Evolutionary conservation across 164 flowering plant species (phyloP).

Genomic region (Platanus orientalis): DNA sequence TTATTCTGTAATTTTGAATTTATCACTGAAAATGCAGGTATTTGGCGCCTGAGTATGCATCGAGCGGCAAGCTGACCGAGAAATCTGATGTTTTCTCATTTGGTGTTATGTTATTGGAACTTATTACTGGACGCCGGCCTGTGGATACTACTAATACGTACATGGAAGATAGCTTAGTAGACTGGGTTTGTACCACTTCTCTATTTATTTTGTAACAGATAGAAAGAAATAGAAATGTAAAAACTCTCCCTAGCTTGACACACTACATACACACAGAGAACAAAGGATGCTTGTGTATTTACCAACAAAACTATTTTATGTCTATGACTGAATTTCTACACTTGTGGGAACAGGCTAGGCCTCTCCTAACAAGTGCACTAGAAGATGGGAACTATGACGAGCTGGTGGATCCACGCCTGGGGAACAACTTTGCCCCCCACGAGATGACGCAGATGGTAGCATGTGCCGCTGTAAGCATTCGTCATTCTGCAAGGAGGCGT

Average conservation of each 20-base stretch:
- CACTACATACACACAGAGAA: too few species aligned
- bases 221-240: too few species aligned
- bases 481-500: constrained; percentile 77
- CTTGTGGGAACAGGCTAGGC: constrained; percentile 70
- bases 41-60: constrained; percentile 88
- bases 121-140: constrained; percentile 74
- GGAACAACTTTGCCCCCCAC: constrained; percentile 30
- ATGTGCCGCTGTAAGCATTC: constrained; percentile 70
- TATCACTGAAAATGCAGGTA: constrained; percentile 41
- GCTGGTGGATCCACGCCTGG: constrained; percentile 53
- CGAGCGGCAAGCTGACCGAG: constrained; percentile 86
- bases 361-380: constrained; percentile 36
- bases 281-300: too few species aligned
- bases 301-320: background rate
- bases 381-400: constrained; percentile 41
- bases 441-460: constrained; percentile 71
- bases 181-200: constrained; percentile 52
- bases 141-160: constrained; percentile 30
- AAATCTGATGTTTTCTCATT: constrained; percentile 88
- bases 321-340: too few species aligned
- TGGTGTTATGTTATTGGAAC: constrained; percentile 79
- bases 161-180: constrained; percentile 74
- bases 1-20: background rate
- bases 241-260: background rate
- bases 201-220: too few species aligned